Evolutionary conservation across 2,329 filamentous ascomycete genomes (phyloP), one percentile per base, ranked within the genome.

Genomic region (Fusarium sp.): DNA sequence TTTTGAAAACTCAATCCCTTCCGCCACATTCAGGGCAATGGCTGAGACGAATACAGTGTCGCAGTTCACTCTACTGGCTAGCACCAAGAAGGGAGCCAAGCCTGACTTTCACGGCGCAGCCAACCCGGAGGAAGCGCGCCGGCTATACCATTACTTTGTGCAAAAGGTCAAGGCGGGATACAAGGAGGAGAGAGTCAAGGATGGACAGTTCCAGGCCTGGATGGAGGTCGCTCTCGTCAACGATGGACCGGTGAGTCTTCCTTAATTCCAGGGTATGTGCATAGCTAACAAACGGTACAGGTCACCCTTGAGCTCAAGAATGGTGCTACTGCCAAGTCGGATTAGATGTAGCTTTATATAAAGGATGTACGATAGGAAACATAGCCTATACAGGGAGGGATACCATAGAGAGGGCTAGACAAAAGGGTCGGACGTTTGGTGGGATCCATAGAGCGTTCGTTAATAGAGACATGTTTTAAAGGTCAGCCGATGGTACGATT

Each of bases 141-240:
- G 87, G 66, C 85, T 98, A 9, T 99, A 98, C 78, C 88, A 94
- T 58, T 86, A 91, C 77, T 98, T 99, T 82, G 89, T 94, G 73
- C 82, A 87, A 53, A 92, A 92, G 73, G 89, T 98, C 43, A 87
- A 90, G 73, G 85, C 90, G 56, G 85, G 89, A 4, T 97, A 98
- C 78, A 80, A 83, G 7, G 80, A 87, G 9, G 92, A 93, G 11
- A 90, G 86, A 69, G 94, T 99, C 62, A 94, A 97, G 78, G 91
- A 99, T 78, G 96, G 97, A n/a, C 89, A 95, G 30, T 99, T 99
- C 79, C 95, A 97, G 77, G 96, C 96, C 51, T 98, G 97, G 94
- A 99, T 99, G 96, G 92, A 98, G 77, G 95, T 99, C 62, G 92
- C 92, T 50, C 82, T 98, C 30, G 90, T 98, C 51, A 98, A 98